Conservation (phyloP, 176 grass and related monocot species). For the Olyra latifolia region DNA sequence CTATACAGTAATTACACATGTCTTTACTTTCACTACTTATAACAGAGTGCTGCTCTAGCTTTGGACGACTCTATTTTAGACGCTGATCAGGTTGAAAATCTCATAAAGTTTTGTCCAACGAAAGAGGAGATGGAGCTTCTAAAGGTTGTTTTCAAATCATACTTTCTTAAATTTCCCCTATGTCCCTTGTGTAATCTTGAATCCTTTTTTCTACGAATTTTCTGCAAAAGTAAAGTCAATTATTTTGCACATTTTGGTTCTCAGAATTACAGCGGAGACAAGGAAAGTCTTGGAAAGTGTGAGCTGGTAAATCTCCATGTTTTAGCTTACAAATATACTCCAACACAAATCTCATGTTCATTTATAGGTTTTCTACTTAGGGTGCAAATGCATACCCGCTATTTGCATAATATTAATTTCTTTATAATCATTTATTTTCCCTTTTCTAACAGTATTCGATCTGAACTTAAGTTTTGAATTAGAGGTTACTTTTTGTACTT, state of each 20-base stretch:
- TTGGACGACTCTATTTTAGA: conserved; percentile 94
- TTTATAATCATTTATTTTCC: neutral
- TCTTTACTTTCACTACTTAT: conserved; percentile 26
- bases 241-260: conserved; percentile 42
- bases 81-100: conserved; percentile 86
- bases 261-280: conserved; percentile 71
- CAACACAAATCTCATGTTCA: neutral
- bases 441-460: neutral
- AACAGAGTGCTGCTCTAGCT: conserved; percentile 80
- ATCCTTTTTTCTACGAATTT: conserved; percentile 36
- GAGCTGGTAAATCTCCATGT: conserved; percentile 67
- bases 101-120: conserved; percentile 97
- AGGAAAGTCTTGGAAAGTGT: conserved; percentile 93
- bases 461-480: conserved; percentile 3
- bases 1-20: conserved; percentile 6
- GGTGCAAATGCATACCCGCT: neutral
- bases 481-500: conserved; percentile 16
- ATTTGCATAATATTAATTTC: conserved; percentile 5
- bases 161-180: neutral
- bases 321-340: conserved; percentile 27
- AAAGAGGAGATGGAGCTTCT: conserved; percentile 98
- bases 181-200: conserved; percentile 26
- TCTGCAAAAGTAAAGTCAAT: conserved; percentile 43
- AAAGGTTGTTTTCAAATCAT: conserved; percentile 58
- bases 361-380: conserved; percentile 2